Conservation (phyloP, 176 grass and related monocot genomes). For the Rhynchospora breviuscula region DNA sequence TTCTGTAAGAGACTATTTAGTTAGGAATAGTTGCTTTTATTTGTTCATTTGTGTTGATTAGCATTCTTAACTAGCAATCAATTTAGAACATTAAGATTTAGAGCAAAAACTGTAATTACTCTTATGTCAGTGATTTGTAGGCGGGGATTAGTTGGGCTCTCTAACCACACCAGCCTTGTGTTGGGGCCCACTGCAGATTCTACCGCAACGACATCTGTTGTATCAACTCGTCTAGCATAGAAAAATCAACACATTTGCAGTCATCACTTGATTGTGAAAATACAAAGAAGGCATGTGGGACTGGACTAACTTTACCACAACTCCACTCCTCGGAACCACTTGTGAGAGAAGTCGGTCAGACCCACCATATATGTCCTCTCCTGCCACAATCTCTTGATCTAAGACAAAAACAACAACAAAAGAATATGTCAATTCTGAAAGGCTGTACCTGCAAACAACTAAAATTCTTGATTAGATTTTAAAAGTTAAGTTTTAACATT, state of each 20-base stretch:
- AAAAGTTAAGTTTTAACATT: background rate
- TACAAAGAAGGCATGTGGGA: constrained; percentile 16
- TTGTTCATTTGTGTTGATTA: background rate
- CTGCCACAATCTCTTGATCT: constrained; percentile 95
- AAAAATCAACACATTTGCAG: constrained; percentile 23
- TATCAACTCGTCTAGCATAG: constrained; percentile 66
- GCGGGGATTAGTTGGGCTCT: constrained; percentile 96
- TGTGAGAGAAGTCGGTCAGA: constrained; percentile 87
- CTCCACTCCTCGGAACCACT: constrained; percentile 73
- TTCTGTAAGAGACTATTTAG: constrained; percentile 39
- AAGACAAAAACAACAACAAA: constrained; percentile 1
- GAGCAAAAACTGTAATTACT: constrained; percentile 29
- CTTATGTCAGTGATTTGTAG: constrained; percentile 90
- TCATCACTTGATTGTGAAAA: background rate
- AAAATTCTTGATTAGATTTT: background rate
- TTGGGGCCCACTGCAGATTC: constrained; percentile 47
- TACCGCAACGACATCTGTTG: constrained; percentile 57
- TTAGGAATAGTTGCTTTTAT: background rate
- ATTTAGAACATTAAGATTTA: background rate
- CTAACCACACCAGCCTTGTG: constrained; percentile 89
- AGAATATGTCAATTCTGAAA: background rate
- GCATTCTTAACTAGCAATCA: background rate
- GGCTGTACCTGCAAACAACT: background rate
- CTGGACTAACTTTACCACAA: constrained; percentile 88
- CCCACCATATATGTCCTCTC: constrained; percentile 95